Conservation (phyloP, 2,329 filamentous ascomycete genomes). For the Lojkania enalia region DNA sequence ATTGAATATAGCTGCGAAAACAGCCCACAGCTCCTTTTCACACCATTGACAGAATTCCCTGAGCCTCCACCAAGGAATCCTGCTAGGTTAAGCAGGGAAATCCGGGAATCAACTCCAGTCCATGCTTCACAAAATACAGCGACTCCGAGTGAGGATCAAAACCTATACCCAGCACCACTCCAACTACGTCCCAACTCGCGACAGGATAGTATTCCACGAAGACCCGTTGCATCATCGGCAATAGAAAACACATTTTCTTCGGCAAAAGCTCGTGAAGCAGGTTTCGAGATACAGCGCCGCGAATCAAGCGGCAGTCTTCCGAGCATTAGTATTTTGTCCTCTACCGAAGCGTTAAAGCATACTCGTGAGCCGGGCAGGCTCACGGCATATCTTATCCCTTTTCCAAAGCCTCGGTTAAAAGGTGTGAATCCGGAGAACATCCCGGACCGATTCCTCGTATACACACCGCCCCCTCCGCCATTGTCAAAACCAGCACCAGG, state of each 20-base stretch:
- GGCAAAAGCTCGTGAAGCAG: constrained; percentile 25
- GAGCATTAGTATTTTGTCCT: constrained; percentile 21
- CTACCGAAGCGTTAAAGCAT: constrained; percentile 44
- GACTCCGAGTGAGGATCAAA: constrained; percentile 2
- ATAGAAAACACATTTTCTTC: constrained; percentile 15
- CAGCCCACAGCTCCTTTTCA: constrained; percentile 18
- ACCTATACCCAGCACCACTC: constrained; percentile 17
- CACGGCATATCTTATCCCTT: constrained; percentile 50
- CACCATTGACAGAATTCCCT: constrained; percentile 10
- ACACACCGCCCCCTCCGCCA: constrained; percentile 50
- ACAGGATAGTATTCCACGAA: constrained; percentile 3
- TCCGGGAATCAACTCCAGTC: constrained; percentile 5
- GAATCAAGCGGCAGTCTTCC: constrained; percentile 11
- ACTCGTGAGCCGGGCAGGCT: constrained; percentile 48
- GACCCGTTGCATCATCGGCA: constrained; percentile 6
- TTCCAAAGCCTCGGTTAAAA: constrained; percentile 47
- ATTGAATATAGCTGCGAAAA: constrained; percentile 25
- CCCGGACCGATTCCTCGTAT: constrained; percentile 49
- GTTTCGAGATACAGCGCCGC: constrained; percentile 17
- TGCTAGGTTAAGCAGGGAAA: constrained; percentile 3
- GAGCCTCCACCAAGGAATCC: constrained; percentile 15
- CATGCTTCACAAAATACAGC: constrained; percentile 7
- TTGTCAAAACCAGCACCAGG: constrained; percentile 46
- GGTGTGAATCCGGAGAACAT: constrained; percentile 36
- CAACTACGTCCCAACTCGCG: constrained; percentile 10